Evolutionary conservation across 2,329 filamentous ascomycete species (phyloP).

Genomic region (Scedosporium aurantiacum): DNA sequence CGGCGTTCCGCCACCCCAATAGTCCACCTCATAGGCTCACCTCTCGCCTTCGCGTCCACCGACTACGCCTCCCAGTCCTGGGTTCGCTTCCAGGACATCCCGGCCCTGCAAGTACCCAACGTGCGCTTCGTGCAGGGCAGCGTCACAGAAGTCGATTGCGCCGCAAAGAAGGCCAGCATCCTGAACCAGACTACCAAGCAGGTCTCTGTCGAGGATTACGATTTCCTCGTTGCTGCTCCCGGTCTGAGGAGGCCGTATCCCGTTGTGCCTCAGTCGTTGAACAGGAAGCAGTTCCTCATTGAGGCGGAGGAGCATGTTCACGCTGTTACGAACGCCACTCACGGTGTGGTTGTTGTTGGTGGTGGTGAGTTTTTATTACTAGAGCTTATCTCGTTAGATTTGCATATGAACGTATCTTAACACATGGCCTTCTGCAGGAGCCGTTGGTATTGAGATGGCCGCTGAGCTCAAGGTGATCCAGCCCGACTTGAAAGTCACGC

Average conservation of each 20-base stretch:
- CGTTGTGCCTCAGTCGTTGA: conserved; percentile 57
- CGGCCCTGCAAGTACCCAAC: conserved; percentile 50
- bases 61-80: conserved; percentile 57
- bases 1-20: background rate
- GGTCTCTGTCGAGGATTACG: conserved; percentile 43
- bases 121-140: conserved; percentile 57
- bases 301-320: conserved; percentile 52
- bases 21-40: conserved; percentile 70
- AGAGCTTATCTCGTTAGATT: too few species aligned
- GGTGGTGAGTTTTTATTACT: conserved; percentile 26
- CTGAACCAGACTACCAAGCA: conserved; percentile 34
- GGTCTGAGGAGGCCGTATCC: conserved; percentile 62
- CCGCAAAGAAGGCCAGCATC: conserved; percentile 47
- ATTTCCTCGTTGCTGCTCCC: conserved; percentile 64
- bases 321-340: conserved; percentile 35
- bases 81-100: conserved; percentile 57
- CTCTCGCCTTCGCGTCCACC: conserved; percentile 55
- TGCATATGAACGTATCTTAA: too few species aligned
- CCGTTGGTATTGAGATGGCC: conserved; percentile 74
- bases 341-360: conserved; percentile 61
- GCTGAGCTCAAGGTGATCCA: conserved; percentile 61
- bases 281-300: conserved; percentile 48
- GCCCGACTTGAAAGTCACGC: conserved; percentile 54
- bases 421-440: conserved; percentile 27
- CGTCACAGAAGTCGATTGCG: conserved; percentile 48